Evolutionary conservation across 2,329 filamentous ascomycete genomes (phyloP).

Genomic region (Hymenoscyphus repandus): DNA sequence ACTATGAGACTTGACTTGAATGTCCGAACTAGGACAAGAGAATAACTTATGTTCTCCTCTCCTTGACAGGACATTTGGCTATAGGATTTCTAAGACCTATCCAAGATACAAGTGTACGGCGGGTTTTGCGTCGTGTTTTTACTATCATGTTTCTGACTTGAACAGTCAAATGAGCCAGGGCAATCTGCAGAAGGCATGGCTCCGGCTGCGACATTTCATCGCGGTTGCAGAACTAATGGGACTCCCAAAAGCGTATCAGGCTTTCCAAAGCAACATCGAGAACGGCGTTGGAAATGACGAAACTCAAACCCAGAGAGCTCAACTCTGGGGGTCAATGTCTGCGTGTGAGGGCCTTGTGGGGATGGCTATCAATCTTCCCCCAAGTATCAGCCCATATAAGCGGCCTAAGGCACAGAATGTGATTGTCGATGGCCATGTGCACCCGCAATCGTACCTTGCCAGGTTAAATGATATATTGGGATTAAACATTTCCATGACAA

Average conservation of each 20-base stretch:
- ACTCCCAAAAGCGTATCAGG: slow-evolving; percentile 24
- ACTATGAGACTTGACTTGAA: too few relatives aligned
- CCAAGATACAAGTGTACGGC: too few relatives aligned
- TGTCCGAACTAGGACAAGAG: too few relatives aligned
- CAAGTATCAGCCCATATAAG: slow-evolving; percentile 28
- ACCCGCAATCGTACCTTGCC: slow-evolving; percentile 23
- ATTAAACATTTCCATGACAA: slow-evolving; percentile 16
- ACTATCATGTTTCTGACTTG: not conserved
- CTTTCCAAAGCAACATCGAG: slow-evolving; percentile 6
- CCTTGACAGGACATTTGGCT: too few relatives aligned
- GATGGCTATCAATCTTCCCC: slow-evolving; percentile 34
- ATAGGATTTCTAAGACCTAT: too few relatives aligned
- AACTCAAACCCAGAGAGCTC: slow-evolving; percentile 19
- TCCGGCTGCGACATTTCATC: slow-evolving; percentile 34
- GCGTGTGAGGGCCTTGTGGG: slow-evolving; percentile 30
- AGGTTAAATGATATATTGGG: slow-evolving; percentile 24
- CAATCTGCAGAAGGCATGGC: slow-evolving; percentile 33
- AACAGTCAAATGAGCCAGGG: slow-evolving; percentile 31
- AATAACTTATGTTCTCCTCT: too few relatives aligned
- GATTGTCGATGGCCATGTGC: slow-evolving; percentile 19
- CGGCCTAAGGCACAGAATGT: slow-evolving; percentile 18
- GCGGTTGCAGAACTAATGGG: slow-evolving; percentile 36
- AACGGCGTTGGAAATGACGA: slow-evolving; percentile 9
- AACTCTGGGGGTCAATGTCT: slow-evolving; percentile 32
- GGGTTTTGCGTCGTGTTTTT: too few relatives aligned